Base-by-base conservation (phyloP, 768 basidiomycete genomes). In the Omphalotus guepiniiformis region DNA sequence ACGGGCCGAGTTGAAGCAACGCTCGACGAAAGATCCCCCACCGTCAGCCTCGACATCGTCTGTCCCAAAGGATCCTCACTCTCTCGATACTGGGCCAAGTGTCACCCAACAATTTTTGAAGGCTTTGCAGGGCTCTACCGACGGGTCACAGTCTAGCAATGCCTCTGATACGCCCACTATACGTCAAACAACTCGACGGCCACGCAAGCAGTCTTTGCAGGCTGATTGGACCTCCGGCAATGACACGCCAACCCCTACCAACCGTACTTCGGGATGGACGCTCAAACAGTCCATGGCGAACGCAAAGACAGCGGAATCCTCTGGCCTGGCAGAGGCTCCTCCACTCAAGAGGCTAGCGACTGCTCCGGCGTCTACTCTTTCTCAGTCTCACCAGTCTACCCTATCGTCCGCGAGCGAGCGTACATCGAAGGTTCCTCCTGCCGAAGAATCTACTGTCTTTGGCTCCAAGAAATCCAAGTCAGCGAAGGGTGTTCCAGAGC, bases 1-100 rank as follows among this genome's bases (percentile, higher is more conserved):
- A 19, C 58, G 63, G 32, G 61, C 62, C 22, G 67, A 67, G 40
- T 38, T 39, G 5, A 27, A 19, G 25, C 45, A 27, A 26, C 46
- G 13, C 6, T 21, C 19, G 5, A 18, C 29, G 15, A 48, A 15
- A 4, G 45, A 36, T 11, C n/a, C n/a, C n/a, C n/a, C n/a, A n/a
- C n/a, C n/a, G n/a, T n/a, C n/a, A n/a, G n/a, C n/a, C n/a, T n/a
- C n/a, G n/a, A n/a, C n/a, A n/a, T n/a, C n/a, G n/a, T n/a, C n/a
- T n/a, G n/a, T n/a, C n/a, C n/a, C n/a, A n/a, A n/a, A n/a, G n/a
- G n/a, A n/a, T n/a, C n/a, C n/a, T n/a, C 28, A 30, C 13, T 32
- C 35, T 9, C 28, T 18, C 6, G 23, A 25, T 23, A 22, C 44
- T 18, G n/a, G n/a, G n/a, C n/a, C n/a, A n/a, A n/a, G n/a, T n/a